Evolutionary conservation across 257 asterid species (phyloP).

Genomic region (Rehmannia glutinosa): DNA sequence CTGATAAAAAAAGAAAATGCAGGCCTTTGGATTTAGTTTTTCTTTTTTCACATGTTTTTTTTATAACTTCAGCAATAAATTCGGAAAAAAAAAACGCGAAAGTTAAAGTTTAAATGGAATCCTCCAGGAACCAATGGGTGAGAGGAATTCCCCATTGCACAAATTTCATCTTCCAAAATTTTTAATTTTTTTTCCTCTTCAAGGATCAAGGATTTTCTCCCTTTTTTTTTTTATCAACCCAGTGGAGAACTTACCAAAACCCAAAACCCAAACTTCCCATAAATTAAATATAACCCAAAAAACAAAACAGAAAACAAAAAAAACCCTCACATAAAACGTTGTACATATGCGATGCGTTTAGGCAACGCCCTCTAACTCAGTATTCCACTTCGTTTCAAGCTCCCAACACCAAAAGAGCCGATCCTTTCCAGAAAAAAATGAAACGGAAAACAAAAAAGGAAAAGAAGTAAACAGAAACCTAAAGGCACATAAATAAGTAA

Average conservation of each 20-base stretch:
- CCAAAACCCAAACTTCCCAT: not conserved
- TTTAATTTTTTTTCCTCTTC: not conserved
- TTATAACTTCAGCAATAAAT: no score
- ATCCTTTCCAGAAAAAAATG: not conserved
- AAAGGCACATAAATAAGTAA: not conserved
- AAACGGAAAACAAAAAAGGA: not conserved
- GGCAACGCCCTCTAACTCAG: not conserved
- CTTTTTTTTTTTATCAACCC: not conserved
- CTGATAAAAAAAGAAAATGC: not conserved
- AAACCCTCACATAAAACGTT: not conserved
- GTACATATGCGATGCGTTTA: slow-evolving; percentile 2
- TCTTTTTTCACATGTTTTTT: no score
- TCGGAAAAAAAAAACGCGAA: no score
- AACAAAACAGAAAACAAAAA: no score
- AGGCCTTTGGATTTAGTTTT: no score
- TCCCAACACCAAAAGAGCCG: not conserved
- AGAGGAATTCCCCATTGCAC: not conserved
- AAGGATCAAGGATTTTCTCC: not conserved
- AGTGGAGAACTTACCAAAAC: not conserved
- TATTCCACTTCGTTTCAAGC: not conserved
- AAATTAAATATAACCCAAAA: no score
- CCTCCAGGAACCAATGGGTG: not conserved
- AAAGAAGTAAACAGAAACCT: not conserved
- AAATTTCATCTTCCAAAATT: not conserved
- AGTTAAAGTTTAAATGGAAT: not conserved